A percentile compares a stretch with the other conserved stretches of the same genome.
Evolutionary conservation across 371 early-diverging fungal species (phyloP).

Genomic region (Syncephalastrum monosporum): DNA sequence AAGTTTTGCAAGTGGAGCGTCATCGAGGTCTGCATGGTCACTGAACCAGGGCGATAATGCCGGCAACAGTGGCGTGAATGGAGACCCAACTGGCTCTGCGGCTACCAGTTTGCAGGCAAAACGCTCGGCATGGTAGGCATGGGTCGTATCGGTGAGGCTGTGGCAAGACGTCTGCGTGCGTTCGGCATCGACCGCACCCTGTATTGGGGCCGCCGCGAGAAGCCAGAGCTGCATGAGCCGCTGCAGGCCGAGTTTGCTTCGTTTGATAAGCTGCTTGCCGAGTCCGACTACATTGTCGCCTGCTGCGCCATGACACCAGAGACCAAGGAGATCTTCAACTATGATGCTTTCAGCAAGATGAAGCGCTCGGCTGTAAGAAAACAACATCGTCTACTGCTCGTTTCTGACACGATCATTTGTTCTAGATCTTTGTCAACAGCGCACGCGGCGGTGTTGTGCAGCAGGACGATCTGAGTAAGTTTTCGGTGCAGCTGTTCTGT

Average conservation of each 20-base stretch:
- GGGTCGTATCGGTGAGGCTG: slow-evolving; percentile 86
- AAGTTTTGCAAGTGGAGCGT: not conserved
- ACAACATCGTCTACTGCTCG: too few species aligned
- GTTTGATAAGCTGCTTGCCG: slow-evolving; percentile 54
- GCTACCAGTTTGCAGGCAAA: slow-evolving; percentile 71
- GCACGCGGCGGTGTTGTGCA: slow-evolving; percentile 81
- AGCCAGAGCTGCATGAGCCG: slow-evolving; percentile 28
- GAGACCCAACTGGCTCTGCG: slow-evolving; percentile 75
- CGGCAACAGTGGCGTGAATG: slow-evolving; percentile 53
- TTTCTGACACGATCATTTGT: too few species aligned
- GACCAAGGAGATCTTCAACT: slow-evolving; percentile 69
- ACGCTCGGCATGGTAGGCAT: slow-evolving; percentile 85
- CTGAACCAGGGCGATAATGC: too few species aligned
- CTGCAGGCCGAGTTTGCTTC: slow-evolving; percentile 42
- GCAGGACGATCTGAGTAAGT: slow-evolving; percentile 65
- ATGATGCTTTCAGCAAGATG: slow-evolving; percentile 66
- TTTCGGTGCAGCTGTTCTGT: not conserved
- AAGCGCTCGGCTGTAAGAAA: slow-evolving; percentile 59
- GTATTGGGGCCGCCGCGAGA: slow-evolving; percentile 49
- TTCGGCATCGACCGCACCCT: slow-evolving; percentile 64
- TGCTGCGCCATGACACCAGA: slow-evolving; percentile 68
- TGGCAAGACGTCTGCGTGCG: slow-evolving; percentile 63
- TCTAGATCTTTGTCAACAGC: slow-evolving; percentile 76
- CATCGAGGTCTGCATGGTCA: too few species aligned
- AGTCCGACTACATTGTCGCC: slow-evolving; percentile 71